Base-by-base conservation (phyloP, 116 monocot species). In the Cymodocea nodosa region DNA sequence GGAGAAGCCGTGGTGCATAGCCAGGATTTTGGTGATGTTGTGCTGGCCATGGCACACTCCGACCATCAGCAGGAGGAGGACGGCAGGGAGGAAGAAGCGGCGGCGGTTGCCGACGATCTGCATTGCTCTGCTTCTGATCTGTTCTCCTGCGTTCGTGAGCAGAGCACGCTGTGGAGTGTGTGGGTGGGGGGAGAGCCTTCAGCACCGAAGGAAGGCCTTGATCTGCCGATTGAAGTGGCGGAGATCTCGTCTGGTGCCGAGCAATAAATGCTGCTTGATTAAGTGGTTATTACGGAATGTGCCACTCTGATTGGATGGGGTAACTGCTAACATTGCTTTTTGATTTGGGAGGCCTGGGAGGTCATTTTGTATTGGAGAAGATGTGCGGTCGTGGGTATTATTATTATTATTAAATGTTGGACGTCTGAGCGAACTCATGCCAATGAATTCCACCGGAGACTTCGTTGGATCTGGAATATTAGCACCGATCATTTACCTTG, bases 21-120 rank as follows among this genome's bases (percentile, higher is more conserved):
- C 85, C 9, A 97, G 85, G 78, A 97, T 87, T 52, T 65, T 78
- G 40, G 92, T 98, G 52, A 98, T 84, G 81, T 98, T 98, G 92
- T 71, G 51, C 0, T 71, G 51, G 0, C 35, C 71, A 11, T 51
- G 51, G 17, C 34, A 62, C 48, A 25, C 15, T 18, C 22, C 7
- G 34, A 36, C 62, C 49, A 35, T n/a, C 50, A 9, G 34, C 30
- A 62, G 22, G 19, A 63, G 19, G 22, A 40, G 16, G 17, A 16
- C 18, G 51, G n/a, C n/a, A 6, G 35, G 3, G 51, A 59, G 17
- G 49, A 61, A 25, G 34, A 70, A 50, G 50, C 0, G 60, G 60
- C 23, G 50, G 59, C 6, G 22, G 69, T 3, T 30, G 30, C 30
- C 30, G 30, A 34, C 8, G 70, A 59, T 8, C 23, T 59, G 70